Evolutionary conservation across 306 rosid genomes (phyloP), one percentile per base, ranked within the genome.

Genomic region (Quercus rubra): DNA sequence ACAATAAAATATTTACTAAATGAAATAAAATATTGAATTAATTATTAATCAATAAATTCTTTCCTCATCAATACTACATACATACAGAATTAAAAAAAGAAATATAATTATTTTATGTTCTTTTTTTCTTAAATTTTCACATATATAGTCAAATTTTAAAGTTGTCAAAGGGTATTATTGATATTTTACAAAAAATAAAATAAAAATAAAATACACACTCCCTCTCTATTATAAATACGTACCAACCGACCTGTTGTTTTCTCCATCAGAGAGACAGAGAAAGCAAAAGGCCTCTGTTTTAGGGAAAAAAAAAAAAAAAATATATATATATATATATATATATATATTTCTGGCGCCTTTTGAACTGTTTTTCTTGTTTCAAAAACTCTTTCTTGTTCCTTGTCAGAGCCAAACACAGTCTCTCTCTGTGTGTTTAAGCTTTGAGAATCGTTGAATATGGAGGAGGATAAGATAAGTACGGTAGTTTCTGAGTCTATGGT

Each of bases 371-470:
- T 20, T 41, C 10, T 35, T 69, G 25, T 80, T 77, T 55, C 11
- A 41, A 41, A 71, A 80, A 62, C 82, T 69, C 73, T 15, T 21
- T 33, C 17, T 13, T 27, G 21, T 18, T 19, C 31, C 6, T 62
- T 3, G 30, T 28, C 31, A 33, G 30, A 68, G 52, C 17, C 27
- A 35, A 68, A 68, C 21, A 35, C 15, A 0, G 30, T 19, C 30
- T 10, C 19, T 23, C 41, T 14, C 20, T 54, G 5, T 55, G 74
- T 4, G 13, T 9, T 11, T 31, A 13, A 27, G 49, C 70, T 43
- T 18, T 8, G 5, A 15, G 15, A 74, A n/a, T 77, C 35, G 11
- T 41, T 41, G 54, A 21, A 78, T 75, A 87, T 87, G 88, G 88
- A 77, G 18, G 71, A 75, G 13, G 46, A 41, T 41, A 71, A 68